A percentile compares a stretch with the other conserved stretches of the same genome.
Conservation (phyloP, 1,139 yeast species). For the Kodamaea fungicola region DNA sequence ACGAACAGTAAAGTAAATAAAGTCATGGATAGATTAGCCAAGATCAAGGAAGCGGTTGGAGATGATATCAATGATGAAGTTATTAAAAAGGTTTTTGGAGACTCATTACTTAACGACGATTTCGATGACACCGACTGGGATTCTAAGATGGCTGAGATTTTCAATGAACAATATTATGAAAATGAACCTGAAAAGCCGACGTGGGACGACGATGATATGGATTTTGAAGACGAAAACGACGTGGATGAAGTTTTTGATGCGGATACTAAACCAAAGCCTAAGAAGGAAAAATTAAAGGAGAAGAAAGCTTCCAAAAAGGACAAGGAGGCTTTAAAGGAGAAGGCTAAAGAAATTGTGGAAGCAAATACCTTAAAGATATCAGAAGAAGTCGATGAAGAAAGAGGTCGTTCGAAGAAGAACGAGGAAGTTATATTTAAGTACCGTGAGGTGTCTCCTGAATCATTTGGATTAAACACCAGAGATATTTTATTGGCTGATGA, state of each 20-base stretch:
- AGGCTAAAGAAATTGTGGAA: slow-evolving; percentile 70
- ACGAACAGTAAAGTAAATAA: slow-evolving; percentile 74
- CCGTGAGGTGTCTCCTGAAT: slow-evolving; percentile 93
- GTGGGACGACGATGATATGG: slow-evolving; percentile 29
- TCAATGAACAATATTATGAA: slow-evolving; percentile 75
- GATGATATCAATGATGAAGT: slow-evolving; percentile 64
- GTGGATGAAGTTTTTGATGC: slow-evolving; percentile 24
- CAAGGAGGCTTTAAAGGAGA: slow-evolving; percentile 55
- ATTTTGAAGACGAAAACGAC: slow-evolving; percentile 34
- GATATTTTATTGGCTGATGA: slow-evolving; percentile 93
- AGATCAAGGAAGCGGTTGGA: slow-evolving; percentile 81
- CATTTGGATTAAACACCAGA: slow-evolving; percentile 79
- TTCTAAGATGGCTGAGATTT: slow-evolving; percentile 74
- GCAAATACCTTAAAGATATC: slow-evolving; percentile 40
- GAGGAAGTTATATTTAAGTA: slow-evolving; percentile 66
- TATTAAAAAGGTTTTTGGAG: slow-evolving; percentile 65
- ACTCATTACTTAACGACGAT: slow-evolving; percentile 76
- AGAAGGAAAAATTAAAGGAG: slow-evolving; percentile 49
- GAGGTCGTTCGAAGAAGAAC: slow-evolving; percentile 47
- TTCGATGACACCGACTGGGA: slow-evolving; percentile 95
- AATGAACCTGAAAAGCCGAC: slow-evolving; percentile 47
- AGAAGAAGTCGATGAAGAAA: slow-evolving; percentile 65
- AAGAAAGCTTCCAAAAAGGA: slow-evolving; percentile 63
- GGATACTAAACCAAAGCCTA: slow-evolving; percentile 29
- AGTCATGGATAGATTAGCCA: slow-evolving; percentile 70